Evolutionary conservation across 208 protist genomes (phyloP).

Genomic region (Acanthamoeba lenticulata): DNA sequence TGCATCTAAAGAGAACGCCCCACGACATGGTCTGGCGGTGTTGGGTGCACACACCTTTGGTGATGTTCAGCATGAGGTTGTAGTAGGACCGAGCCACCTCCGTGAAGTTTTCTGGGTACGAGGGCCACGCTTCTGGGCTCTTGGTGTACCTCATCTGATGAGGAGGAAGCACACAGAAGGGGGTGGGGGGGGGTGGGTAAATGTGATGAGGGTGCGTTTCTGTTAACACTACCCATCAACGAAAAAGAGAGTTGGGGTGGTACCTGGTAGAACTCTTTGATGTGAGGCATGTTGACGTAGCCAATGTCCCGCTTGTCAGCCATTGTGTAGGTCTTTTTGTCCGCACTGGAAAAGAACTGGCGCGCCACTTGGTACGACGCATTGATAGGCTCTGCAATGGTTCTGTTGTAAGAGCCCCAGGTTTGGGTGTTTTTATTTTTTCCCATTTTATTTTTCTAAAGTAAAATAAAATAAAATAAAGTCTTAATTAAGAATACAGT

Average conservation of each 20-base stretch:
- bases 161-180: background rate
- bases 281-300: conserved; percentile 12
- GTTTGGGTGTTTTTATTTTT: background rate
- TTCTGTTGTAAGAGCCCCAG: background rate
- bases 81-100: background rate
- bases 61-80: conserved; percentile 12
- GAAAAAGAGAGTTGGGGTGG: background rate
- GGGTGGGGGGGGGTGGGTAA: too few relatives aligned
- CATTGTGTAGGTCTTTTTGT: background rate
- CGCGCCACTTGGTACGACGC: background rate
- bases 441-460: background rate
- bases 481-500: background rate
- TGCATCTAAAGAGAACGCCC: too few relatives aligned
- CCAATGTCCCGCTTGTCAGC: background rate
- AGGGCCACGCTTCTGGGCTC: background rate
- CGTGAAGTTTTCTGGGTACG: background rate
- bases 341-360: background rate
- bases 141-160: conserved; percentile 39
- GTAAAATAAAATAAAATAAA: background rate
- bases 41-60: background rate
- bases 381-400: background rate
- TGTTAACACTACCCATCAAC: too few relatives aligned
- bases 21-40: background rate
- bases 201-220: too few relatives aligned
- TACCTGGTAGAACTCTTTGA: conserved; percentile 61